A percentile compares a stretch with the other conserved stretches of the same genome.
Conservation (phyloP, 1,139 yeast genomes). For the Candida sp. region DNA sequence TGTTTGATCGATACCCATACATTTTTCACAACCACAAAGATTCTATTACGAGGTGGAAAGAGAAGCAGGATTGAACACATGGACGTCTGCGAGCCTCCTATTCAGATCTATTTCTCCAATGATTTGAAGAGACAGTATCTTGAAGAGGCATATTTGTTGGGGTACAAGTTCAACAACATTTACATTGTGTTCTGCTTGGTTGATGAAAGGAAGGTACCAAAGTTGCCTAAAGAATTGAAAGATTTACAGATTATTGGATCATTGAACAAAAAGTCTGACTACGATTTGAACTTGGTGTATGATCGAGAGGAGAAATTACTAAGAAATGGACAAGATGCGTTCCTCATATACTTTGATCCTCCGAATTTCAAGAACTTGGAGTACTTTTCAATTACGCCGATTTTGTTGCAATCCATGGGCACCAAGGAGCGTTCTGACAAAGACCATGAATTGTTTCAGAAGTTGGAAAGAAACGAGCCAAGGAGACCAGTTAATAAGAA, state of each 20-base stretch:
- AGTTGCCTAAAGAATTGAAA: conserved; percentile 15
- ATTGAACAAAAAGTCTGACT: conserved; percentile 13
- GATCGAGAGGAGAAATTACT: conserved; percentile 2
- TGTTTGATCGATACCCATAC: conserved; percentile 11
- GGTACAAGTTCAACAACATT: conserved; percentile 27
- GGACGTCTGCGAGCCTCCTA: conserved; percentile 17
- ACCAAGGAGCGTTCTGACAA: conserved; percentile 7
- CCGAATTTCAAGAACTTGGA: conserved; percentile 80
- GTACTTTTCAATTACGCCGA: conserved; percentile 78
- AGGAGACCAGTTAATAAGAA: conserved; percentile 9
- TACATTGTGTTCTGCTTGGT: conserved; percentile 28
- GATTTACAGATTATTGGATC: conserved; percentile 26
- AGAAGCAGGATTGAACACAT: conserved; percentile 9
- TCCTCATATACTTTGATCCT: conserved; percentile 66
- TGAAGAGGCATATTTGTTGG: conserved; percentile 21
- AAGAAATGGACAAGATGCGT: conserved; percentile 17
- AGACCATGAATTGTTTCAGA: conserved; percentile 5
- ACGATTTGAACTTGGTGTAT: conserved; percentile 15
- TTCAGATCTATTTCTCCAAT: conserved; percentile 40
- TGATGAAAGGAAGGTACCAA: conserved; percentile 9
- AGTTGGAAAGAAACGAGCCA: conserved; percentile 10
- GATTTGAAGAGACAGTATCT: conserved; percentile 25
- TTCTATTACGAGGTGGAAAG: not conserved
- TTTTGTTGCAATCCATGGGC: conserved; percentile 61
- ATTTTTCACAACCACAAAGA: conserved; percentile 1